A percentile compares a stretch with the other conserved stretches of the same genome.
Evolutionary conservation across 2,329 filamentous ascomycete species (phyloP).

Genomic region (Ceratocystis destructans): DNA sequence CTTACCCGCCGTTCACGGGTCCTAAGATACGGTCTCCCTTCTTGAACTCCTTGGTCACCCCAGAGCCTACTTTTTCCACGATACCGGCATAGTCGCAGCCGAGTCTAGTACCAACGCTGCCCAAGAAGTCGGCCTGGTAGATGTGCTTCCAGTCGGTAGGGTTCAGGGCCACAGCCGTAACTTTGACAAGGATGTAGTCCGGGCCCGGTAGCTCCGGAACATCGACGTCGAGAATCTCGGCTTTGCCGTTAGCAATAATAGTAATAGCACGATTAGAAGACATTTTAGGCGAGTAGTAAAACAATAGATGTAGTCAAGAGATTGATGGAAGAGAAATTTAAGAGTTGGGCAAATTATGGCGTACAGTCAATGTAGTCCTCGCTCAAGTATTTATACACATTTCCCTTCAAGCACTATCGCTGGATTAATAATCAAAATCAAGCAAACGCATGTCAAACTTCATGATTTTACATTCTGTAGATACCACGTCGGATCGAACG

Average conservation of each 20-base stretch:
- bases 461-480: too few species aligned
- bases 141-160: conserved; percentile 29
- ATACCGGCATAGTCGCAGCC: conserved; percentile 37
- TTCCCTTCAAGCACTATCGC: background rate
- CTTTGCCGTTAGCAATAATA: conserved; percentile 19
- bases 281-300: background rate
- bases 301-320: background rate
- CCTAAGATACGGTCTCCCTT: conserved; percentile 36
- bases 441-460: too few species aligned
- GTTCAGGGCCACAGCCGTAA: conserved; percentile 28
- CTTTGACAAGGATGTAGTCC: conserved; percentile 27
- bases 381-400: background rate
- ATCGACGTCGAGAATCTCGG: conserved; percentile 24
- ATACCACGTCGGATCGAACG: too few species aligned
- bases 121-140: conserved; percentile 21
- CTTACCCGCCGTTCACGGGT: conserved; percentile 27
- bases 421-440: too few species aligned
- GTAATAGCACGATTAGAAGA: conserved; percentile 14
- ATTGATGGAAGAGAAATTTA: background rate
- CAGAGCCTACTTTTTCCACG: conserved; percentile 33
- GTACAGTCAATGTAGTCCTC: background rate
- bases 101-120: conserved; percentile 22
- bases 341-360: background rate
- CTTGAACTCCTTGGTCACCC: conserved; percentile 32
- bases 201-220: conserved; percentile 21